Evolutionary conservation across 345 rosid species (phyloP).

Genomic region (Eucalyptus sp.): DNA sequence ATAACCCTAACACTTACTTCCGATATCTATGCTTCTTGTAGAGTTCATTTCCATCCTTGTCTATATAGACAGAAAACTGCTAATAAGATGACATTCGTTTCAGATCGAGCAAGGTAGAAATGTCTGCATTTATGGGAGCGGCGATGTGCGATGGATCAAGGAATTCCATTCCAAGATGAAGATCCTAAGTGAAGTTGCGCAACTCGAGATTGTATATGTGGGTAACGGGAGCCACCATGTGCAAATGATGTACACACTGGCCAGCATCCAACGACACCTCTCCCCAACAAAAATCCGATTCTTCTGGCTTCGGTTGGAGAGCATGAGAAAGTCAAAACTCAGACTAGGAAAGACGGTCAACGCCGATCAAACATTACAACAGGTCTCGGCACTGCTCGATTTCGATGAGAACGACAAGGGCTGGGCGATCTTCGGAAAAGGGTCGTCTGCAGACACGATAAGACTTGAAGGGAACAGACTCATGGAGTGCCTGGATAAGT

Average conservation of each 20-base stretch:
- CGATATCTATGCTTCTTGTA: neutral
- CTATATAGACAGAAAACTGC: neutral
- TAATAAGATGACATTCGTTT: neutral
- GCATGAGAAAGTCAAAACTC: slow-evolving; percentile 47
- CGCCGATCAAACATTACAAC: slow-evolving; percentile 27
- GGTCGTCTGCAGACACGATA: slow-evolving; percentile 16
- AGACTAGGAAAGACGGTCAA: slow-evolving; percentile 6
- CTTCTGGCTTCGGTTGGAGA: slow-evolving; percentile 63
- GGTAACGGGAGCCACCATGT: slow-evolving; percentile 22
- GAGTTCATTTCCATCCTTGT: neutral
- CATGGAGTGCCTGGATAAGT: slow-evolving; percentile 21
- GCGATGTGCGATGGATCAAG: slow-evolving; percentile 33
- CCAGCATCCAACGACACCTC: slow-evolving; percentile 16
- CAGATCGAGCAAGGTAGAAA: slow-evolving; percentile 56
- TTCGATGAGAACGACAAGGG: slow-evolving; percentile 16
- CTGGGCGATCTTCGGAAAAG: slow-evolving; percentile 63
- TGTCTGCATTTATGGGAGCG: slow-evolving; percentile 55
- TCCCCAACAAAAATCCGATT: slow-evolving; percentile 25
- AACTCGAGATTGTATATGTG: slow-evolving; percentile 42
- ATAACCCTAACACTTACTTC: neutral
- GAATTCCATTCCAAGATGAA: slow-evolving; percentile 24
- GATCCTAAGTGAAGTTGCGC: slow-evolving; percentile 22
- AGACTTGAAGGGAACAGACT: slow-evolving; percentile 19
- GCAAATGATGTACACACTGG: slow-evolving; percentile 2
- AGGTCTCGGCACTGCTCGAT: slow-evolving; percentile 34